Evolutionary conservation across 805 yeast genomes (phyloP), one percentile per base, ranked within the genome.

Genomic region (Tetrapisispora fleetii): DNA sequence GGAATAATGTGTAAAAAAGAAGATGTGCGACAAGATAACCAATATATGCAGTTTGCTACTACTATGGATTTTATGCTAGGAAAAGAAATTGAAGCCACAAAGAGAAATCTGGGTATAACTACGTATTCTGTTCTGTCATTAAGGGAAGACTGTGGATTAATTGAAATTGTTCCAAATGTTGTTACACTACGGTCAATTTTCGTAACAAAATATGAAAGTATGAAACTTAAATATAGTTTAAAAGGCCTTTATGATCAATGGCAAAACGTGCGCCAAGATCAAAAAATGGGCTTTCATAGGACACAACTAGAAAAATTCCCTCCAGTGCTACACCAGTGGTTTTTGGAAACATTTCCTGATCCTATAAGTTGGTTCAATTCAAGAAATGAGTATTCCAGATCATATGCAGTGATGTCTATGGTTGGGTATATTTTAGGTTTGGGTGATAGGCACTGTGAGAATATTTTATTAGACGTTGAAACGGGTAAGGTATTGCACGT

Each of bases 361-460:
- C 96, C 98, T 0, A 77, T 81, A 8, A 70, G 79, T 1, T 93
- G 99, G 99, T 85, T 87, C 52, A 74, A 75, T 40, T 85, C 91
- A 1, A 69, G 98, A 48, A 82, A 81, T 44, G 72, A 74, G 35
- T 95, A 77, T 61, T 80, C 86, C 0, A 72, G 95, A 48, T 80
- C 96, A 0, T 73, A 85, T 27, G 96, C 97, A 0, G 98, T 91
- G 0, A 93, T 95, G 99, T 89, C 97, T 0, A 88, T 93, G 72
- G 95, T 91, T 5, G 99, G 99, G 0, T 87, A 86, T 62, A 79
- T 93, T 42, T 72, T 93, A 27, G 99, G 99, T 9, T 73, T 93
- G 45, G 99, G 99, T 22, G 99, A 93, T 65, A 74, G 99, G 37
- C 99, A 93, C 62, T 85, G 96, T 56, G 99, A 93, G 60, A 93